These are phyloP conservation scores for Diversispora eburnea DNA, from an alignment of 192 early-diverging fungal genomes.

Conservation along the genomic window DNA sequence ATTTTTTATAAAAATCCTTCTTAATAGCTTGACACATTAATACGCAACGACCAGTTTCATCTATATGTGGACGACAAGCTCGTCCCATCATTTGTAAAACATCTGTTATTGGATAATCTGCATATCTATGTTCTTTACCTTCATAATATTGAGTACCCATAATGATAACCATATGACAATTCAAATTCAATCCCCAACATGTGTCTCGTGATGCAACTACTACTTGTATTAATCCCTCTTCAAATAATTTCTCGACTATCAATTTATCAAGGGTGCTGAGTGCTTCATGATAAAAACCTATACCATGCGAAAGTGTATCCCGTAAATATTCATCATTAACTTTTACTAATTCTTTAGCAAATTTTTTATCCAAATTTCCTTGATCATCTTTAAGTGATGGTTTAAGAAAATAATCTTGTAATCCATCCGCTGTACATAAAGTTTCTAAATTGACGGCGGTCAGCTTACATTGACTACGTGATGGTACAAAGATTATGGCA, in stretches of 20 bases:
- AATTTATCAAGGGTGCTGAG: slow-evolving; percentile 68
- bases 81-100: slow-evolving; percentile 99
- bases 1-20: slow-evolving; percentile 98
- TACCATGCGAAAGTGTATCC: slow-evolving; percentile 70
- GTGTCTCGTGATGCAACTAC: slow-evolving; percentile 87
- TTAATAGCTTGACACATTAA: slow-evolving; percentile 93
- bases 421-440: slow-evolving; percentile 74
- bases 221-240: slow-evolving; percentile 77
- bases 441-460: slow-evolving; percentile 86
- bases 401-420: slow-evolving; percentile 69
- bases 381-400: slow-evolving; percentile 62
- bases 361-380: slow-evolving; percentile 41
- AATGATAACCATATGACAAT: slow-evolving; percentile 80
- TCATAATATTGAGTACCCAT: slow-evolving; percentile 97
- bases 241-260: slow-evolving; percentile 73
- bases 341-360: slow-evolving; percentile 13
- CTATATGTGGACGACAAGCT: slow-evolving; percentile 65
- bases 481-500: slow-evolving; percentile 91
- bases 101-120: slow-evolving; percentile 92
- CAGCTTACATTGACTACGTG: slow-evolving; percentile 79
- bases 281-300: slow-evolving; percentile 92
- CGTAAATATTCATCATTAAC: slow-evolving; percentile 73
- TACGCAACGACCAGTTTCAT: slow-evolving; percentile 72
- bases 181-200: slow-evolving; percentile 87
- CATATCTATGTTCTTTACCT: slow-evolving; percentile 93